Evolutionary conservation across 148 eudicot genomes (phyloP), one percentile per base, ranked within the genome.

Genomic region (Diospyros lotus): DNA sequence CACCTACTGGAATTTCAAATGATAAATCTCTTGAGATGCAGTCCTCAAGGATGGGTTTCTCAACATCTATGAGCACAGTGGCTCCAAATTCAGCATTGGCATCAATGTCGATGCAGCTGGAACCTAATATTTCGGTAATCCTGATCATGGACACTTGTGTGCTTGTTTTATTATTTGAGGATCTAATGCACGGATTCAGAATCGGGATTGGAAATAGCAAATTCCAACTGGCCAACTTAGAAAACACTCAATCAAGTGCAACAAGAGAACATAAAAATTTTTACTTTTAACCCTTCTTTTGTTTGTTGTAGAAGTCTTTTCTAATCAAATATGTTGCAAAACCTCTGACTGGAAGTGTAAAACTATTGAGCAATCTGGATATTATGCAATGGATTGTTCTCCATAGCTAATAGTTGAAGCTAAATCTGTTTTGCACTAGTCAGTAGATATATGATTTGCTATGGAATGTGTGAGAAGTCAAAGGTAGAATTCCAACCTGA

Each of bases 1-100:
- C 85, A 46, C 70, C 60, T 76, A 74, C 83, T 39, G 88, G 77
- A 60, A 77, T 66, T 74, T 75, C 73, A 38, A 87, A 78, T 74
- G 87, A 85, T 73, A 91, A 85, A 67, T 39, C 75, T 72, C 76
- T 81, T 69, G 96, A 86, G 73, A 87, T 84, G 81, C 93, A 86
- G 71, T 76, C 89, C 56, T 71, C 88, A 52, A 82, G 87, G 80
- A 58, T 72, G 48, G 82, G 84, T 11, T 83, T 85, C 73, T 53
- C 86, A 5, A 58, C 84, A 45, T 59, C 88, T 64, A 64, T 85
- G n/a, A 80, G 78, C 76, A 58, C 69, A 68, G 75, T 71, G 14
- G 67, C 84, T 17, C 55, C 81, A 58, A 78, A 65, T 79, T 68
- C 87, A 73, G 78, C 69, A 59, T 55, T 87, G 2, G 60, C 88